phyloP scores from a whole-genome alignment of 257 asterid species.

The Solanum chiquidenum region DNA sequence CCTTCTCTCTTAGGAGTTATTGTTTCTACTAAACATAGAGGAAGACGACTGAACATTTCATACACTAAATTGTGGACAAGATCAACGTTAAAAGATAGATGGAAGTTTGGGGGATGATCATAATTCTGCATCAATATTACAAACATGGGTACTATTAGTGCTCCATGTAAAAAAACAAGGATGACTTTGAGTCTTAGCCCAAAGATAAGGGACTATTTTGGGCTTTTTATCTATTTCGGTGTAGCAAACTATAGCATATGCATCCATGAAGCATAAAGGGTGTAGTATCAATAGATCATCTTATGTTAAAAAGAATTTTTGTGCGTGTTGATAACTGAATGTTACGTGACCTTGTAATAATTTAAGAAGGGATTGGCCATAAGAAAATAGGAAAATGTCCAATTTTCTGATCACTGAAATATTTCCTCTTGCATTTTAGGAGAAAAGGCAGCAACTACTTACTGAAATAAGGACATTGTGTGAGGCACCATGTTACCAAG shows the following conservation, averaged over 20 bases:
- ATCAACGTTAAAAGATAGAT: not conserved
- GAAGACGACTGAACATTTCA: not conserved
- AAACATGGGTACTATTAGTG: not conserved
- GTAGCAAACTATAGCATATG: not conserved
- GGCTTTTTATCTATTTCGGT: not conserved
- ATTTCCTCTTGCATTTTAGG: constrained; percentile 38
- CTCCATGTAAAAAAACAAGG: not conserved
- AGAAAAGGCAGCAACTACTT: constrained; percentile 94
- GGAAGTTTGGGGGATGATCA: not conserved
- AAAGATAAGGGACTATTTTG: not conserved
- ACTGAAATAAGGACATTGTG: constrained; percentile 91
- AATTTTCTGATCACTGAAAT: constrained; percentile 1
- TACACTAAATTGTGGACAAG: not conserved
- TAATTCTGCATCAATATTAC: not conserved
- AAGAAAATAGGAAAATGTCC: not conserved
- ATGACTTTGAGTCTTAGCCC: not conserved
- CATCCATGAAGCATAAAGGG: not conserved
- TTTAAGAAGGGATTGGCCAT: not conserved
- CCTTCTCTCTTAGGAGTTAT: not conserved
- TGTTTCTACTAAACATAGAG: not conserved
- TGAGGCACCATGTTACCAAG: constrained; percentile 88
- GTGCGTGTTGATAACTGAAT: not conserved
- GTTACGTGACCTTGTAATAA: not conserved
- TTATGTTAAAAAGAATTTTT: not conserved
- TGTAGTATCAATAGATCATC: not conserved